Percentiles rank a stretch among this genome's conserved stretches.
These are phyloP conservation scores for Sporisorium reilianum DNA, from an alignment of 1,284 basidiomycete genomes.

Conservation along the genomic window DNA sequence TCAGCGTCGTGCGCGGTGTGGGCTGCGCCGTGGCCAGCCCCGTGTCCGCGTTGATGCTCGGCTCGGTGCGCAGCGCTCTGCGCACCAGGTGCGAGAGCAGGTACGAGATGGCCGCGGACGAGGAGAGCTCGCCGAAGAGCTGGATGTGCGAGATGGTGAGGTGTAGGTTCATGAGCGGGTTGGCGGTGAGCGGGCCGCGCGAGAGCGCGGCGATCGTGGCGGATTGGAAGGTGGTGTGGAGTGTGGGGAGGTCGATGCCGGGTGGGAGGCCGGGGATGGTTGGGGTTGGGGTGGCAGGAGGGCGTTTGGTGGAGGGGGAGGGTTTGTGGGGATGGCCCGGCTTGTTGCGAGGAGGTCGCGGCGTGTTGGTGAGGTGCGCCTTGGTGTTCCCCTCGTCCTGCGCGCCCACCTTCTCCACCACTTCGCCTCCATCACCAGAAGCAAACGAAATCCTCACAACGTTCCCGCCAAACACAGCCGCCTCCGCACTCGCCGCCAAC, in stretches of 20 bases:
- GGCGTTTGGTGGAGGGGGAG: background rate
- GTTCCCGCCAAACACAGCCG: slow-evolving; percentile 51
- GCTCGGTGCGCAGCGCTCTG: slow-evolving; percentile 36
- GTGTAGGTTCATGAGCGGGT: slow-evolving; percentile 56
- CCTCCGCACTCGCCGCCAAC: slow-evolving; percentile 12
- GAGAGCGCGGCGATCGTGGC: slow-evolving; percentile 57
- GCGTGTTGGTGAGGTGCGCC: slow-evolving; percentile 18
- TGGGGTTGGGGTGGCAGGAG: background rate
- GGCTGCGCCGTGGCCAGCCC: background rate
- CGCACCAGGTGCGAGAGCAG: slow-evolving; percentile 52
- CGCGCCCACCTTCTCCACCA: background rate
- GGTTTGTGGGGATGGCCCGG: background rate
- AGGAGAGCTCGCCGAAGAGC: slow-evolving; percentile 53
- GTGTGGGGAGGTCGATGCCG: slow-evolving; percentile 32
- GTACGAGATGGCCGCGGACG: slow-evolving; percentile 53
- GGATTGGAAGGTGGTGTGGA: slow-evolving; percentile 32
- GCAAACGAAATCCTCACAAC: slow-evolving; percentile 43
- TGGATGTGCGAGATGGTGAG: slow-evolving; percentile 44
- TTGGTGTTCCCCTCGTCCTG: slow-evolving; percentile 29
- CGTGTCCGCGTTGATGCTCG: slow-evolving; percentile 16
- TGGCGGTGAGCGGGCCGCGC: slow-evolving; percentile 62
- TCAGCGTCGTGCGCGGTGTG: slow-evolving; percentile 44
- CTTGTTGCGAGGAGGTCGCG: slow-evolving; percentile 4
- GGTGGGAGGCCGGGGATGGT: slow-evolving; percentile 3
- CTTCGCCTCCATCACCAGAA: background rate